Percentiles rank a stretch among this genome's conserved stretches.
Evolutionary conservation across 1,139 yeast species (phyloP).

Genomic region (Komagataea norvegica): DNA sequence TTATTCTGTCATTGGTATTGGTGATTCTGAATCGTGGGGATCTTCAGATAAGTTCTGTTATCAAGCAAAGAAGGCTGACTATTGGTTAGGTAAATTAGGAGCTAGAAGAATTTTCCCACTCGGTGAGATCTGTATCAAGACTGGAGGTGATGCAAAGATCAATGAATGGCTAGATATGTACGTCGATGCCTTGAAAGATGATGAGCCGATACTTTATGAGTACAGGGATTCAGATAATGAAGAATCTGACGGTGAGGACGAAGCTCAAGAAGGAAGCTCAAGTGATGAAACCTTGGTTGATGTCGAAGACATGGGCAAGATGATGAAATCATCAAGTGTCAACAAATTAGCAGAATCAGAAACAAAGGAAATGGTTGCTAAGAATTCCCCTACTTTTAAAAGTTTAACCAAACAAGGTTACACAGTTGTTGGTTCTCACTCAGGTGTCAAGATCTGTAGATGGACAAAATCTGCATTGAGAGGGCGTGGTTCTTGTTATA

Average conservation of each 20-base stretch:
- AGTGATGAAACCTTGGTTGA: conserved; percentile 49
- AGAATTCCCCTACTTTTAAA: conserved; percentile 83
- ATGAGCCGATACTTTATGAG: conserved; percentile 55
- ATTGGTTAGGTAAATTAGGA: conserved; percentile 76
- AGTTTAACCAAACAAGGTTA: conserved; percentile 91
- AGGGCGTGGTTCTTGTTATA: conserved; percentile 93
- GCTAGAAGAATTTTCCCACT: conserved; percentile 79
- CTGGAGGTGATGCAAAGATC: conserved; percentile 56
- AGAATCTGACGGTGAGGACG: conserved; percentile 32
- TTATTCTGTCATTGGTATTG: conserved; percentile 80
- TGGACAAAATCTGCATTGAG: conserved; percentile 95
- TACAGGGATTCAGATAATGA: conserved; percentile 46
- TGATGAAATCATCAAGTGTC: conserved; percentile 32
- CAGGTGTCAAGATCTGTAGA: conserved; percentile 92
- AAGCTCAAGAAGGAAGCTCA: conserved; percentile 29
- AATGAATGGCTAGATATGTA: conserved; percentile 65
- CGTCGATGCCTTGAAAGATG: conserved; percentile 55
- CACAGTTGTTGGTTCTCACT: conserved; percentile 88
- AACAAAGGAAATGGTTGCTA: conserved; percentile 82
- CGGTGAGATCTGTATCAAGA: conserved; percentile 82
- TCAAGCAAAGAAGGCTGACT: conserved; percentile 74
- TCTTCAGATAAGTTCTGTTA: conserved; percentile 73
- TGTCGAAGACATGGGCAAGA: conserved; percentile 79
- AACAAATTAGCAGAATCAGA: conserved; percentile 27
- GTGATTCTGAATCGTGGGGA: conserved; percentile 80